Percentiles rank a stretch among this genome's conserved stretches.
Conservation (phyloP, 495 filamentous ascomycete species). For the Letharia lupina region DNA sequence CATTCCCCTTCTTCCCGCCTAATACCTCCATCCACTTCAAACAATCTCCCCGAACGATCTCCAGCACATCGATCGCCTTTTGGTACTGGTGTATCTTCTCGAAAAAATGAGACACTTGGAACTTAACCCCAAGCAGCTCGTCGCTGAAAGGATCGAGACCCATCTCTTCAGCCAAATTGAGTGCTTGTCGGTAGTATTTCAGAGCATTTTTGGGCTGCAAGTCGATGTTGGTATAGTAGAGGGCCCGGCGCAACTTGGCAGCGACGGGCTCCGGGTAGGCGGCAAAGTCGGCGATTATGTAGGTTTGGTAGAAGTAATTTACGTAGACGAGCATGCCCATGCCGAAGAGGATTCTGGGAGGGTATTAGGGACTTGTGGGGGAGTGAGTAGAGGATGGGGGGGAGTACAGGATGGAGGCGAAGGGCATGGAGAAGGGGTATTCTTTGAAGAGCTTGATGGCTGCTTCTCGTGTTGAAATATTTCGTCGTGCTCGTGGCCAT, state of each 20-base stretch:
- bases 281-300: slow-evolving; percentile 56
- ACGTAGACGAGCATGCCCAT: slow-evolving; percentile 44
- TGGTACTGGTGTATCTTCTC: slow-evolving; percentile 61
- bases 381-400: neutral
- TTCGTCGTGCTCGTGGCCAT: neutral
- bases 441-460: slow-evolving; percentile 24
- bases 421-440: slow-evolving; percentile 28
- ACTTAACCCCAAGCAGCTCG: slow-evolving; percentile 81
- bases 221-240: slow-evolving; percentile 75
- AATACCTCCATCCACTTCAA: slow-evolving; percentile 52
- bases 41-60: slow-evolving; percentile 54
- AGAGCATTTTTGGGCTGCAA: slow-evolving; percentile 64
- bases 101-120: slow-evolving; percentile 67
- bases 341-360: slow-evolving; percentile 42
- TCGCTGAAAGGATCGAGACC: slow-evolving; percentile 81
- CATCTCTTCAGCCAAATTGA: slow-evolving; percentile 58
- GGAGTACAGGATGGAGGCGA: slow-evolving; percentile 24
- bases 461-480: slow-evolving; percentile 18
- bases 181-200: slow-evolving; percentile 70
- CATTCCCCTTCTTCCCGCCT: slow-evolving; percentile 33
- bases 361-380: neutral
- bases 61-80: slow-evolving; percentile 64
- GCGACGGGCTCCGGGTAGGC: slow-evolving; percentile 76
- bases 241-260: slow-evolving; percentile 67
- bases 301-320: slow-evolving; percentile 57